phyloP scores from a whole-genome alignment of 2,329 filamentous ascomycete genomes.

The Aspergillus costaricaensis region DNA sequence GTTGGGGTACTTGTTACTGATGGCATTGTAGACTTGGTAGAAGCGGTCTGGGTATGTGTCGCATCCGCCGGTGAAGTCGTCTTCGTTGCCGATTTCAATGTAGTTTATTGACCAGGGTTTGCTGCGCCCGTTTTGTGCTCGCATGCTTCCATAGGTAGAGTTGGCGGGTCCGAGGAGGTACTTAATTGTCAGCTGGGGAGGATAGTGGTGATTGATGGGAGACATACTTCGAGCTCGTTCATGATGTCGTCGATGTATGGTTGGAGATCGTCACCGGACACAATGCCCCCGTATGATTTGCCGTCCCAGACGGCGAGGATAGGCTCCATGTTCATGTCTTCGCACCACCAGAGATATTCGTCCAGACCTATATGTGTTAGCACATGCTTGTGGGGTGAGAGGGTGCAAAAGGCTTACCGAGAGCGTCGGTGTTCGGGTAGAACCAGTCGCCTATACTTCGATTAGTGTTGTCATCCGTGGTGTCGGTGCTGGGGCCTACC shows the following conservation, averaged over 20 bases:
- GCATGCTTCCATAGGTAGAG: conserved; percentile 59
- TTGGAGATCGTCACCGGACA: conserved; percentile 53
- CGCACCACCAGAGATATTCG: conserved; percentile 63
- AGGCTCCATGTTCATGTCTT: conserved; percentile 60
- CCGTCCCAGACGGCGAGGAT: conserved; percentile 62
- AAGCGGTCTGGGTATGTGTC: conserved; percentile 58
- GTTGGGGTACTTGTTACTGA: conserved; percentile 57
- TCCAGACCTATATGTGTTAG: conserved; percentile 32
- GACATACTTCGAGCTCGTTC: conserved; percentile 57
- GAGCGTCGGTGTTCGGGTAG: conserved; percentile 63
- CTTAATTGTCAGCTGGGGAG: conserved; percentile 8
- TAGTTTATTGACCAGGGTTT: conserved; percentile 61
- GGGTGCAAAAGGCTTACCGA: conserved; percentile 43
- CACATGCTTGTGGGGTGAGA: not conserved
- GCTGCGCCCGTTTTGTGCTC: conserved; percentile 60
- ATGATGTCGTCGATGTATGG: conserved; percentile 62
- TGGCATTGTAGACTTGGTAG: conserved; percentile 60
- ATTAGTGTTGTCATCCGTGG: not conserved
- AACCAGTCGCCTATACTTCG: conserved; percentile 50
- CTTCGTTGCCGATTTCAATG: conserved; percentile 69
- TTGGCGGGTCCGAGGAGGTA: conserved; percentile 59
- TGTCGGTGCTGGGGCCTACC: conserved; percentile 21
- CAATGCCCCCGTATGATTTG: conserved; percentile 54
- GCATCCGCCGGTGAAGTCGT: conserved; percentile 58
- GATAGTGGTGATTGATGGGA: not conserved